Base-by-base conservation (phyloP, 768 basidiomycete species). In the Clavulina sp. region DNA sequence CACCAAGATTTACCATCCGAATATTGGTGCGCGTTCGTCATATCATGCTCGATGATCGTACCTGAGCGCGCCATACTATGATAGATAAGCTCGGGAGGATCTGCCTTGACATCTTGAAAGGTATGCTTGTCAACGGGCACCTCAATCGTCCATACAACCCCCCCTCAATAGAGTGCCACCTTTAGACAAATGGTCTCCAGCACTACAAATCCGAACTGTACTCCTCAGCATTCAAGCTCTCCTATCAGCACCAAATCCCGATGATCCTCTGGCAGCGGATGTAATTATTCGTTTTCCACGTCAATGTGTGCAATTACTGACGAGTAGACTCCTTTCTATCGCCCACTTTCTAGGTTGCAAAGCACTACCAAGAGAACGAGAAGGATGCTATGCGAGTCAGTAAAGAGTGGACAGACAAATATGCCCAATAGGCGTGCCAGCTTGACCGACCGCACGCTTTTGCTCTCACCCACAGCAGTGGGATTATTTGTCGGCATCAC, bases 321-420 rank as follows among this genome's bases (percentile, higher is more conserved):
- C 49, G 26, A 23, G n/a, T 3, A 48, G 21, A 21, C 13, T 18
- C n/a, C 16, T 31, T 7, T 33, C 31, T 28, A 7, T 7, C 28
- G 24, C 16, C n/a, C 6, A 32, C 33, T 51, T 36, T 28, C 26
- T 48, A 69, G 56, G 70, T 71, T 33, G 95, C 95, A 28, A 92
- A 95, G 66, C 91, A 97, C 62, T 99, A 95, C 76, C 97, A 99
- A 68, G 88, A 96, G 70, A 74, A 97, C 64, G 88, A 95, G 73
- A 76, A 78, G 65, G 92, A 83, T 53, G 95, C 95, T 24, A 84
- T 88, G 68, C 71, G 80, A 32, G 88, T 95, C 54, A 88, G 87
- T 64, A 76, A 76, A 63, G 88, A 95, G 69, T 99, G 95, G 95
- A 97, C 95, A 59, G 75, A 80, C 69, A 76, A 78, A 64, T 96